Conservation (phyloP, 73 alveolate species). For the Uronychia setigera region DNA sequence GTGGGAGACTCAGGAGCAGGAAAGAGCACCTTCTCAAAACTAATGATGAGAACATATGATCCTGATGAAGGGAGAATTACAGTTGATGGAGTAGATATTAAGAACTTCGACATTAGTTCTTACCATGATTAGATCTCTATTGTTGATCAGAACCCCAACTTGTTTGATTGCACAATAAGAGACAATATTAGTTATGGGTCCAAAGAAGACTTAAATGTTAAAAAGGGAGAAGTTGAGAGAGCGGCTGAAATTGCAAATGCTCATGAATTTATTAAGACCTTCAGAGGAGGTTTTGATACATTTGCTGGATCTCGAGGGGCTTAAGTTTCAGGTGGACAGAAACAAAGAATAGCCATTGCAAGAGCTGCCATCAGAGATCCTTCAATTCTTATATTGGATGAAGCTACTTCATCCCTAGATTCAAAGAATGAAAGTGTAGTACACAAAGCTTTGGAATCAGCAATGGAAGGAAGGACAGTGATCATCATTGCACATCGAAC, state of each 20-base stretch:
- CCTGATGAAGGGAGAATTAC: constrained; percentile 69
- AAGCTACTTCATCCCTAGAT: constrained; percentile 65
- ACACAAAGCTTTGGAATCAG: constrained; percentile 65
- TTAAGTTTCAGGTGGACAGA: constrained; percentile 61
- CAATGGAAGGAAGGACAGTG: constrained; percentile 74
- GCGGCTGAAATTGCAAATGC: constrained; percentile 83
- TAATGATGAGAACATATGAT: constrained; percentile 81
- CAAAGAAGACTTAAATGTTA: constrained; percentile 57
- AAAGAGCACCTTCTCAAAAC: constrained; percentile 71
- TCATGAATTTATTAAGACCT: too few relatives aligned
- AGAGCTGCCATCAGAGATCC: constrained; percentile 59
- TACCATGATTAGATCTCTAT: constrained; percentile 72
- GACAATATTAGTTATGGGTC: constrained; percentile 78
- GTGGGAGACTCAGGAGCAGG: constrained; percentile 93
- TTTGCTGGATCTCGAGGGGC: constrained; percentile 61
- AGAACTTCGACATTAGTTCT: constrained; percentile 71
- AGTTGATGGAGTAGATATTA: constrained; percentile 81
- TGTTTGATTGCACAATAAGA: constrained; percentile 66
- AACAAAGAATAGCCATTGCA: constrained; percentile 61
- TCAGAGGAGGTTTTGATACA: not conserved
- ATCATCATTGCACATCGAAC: constrained; percentile 82
- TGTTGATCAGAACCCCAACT: constrained; percentile 77
- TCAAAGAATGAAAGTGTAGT: constrained; percentile 52
- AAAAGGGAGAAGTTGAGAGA: too few relatives aligned
- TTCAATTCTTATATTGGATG: constrained; percentile 46